Evolutionary conservation across 495 filamentous ascomycete species (phyloP), one percentile per base, ranked within the genome.

Genomic region (Gamarada debralockiae): DNA sequence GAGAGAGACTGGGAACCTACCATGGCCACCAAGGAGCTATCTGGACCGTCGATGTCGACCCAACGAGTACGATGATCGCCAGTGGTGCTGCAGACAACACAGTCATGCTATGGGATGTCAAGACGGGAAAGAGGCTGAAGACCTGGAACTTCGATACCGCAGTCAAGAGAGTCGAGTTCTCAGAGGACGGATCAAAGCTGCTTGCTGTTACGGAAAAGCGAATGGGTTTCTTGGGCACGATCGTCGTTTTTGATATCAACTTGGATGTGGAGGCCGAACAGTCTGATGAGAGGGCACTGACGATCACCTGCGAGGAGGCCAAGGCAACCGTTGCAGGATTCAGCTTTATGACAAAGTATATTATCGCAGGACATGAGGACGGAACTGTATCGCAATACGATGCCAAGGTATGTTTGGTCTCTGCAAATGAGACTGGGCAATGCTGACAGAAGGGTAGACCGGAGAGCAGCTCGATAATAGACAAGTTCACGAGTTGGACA

Each of bases 31-130:
- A 92, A 66, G 93, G 93, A 70, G 95, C 93, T 55, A 85, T 99
- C 70, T 99, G 93, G 93, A 96, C 92, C 50, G 88, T 99, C 67
- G 95, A 97, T 65, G 87, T 97, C 58, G 90, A 96, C 77, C 91
- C 93, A 57, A 93, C 90, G 63, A 90, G 87, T 58, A 89, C 88
- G 56, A 80, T 97, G 64, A 87, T 97, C 66, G 93, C 92, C 53
- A 93, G 89, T 47, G 93, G 93, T 45, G 92, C 89, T 58, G 93
- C 93, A 70, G 93, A 99, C 77, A 97, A 97, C 77, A 96, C 93
- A 15, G 91, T 97, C 65, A 85, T 90, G 60, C 77, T 99, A 66
- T 99, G 93, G 93, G 91, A 99, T 66, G 80, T 97, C 65, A 86
- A 89, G 80, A 88, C 89, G 24, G 93, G 95, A 63, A 89, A 90